Evolutionary conservation across 2,329 filamentous ascomycete genomes (phyloP), one percentile per base, ranked within the genome.

Genomic region (Aspergillus sp.): DNA sequence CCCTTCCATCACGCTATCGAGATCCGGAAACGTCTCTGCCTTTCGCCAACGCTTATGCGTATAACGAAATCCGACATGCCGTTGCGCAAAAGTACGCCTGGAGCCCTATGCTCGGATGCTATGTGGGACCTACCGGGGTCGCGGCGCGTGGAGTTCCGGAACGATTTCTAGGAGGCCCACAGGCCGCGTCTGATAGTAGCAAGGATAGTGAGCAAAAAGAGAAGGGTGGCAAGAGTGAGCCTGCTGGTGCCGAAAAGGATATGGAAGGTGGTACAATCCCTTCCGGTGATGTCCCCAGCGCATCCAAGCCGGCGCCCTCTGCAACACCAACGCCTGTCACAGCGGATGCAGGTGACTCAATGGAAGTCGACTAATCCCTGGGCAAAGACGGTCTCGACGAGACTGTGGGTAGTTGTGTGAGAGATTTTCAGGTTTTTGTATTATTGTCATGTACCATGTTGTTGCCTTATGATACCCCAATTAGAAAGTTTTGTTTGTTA

Each of bases 1-100:
- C 89, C 69, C 85, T 88, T 55, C 86, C 88, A 4, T 95, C 94
- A 12, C 87, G 87, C 56, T 98, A 96, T 75, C 85, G 88, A 24
- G 95, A 99, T 73, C 91, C 92, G 0, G 84, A 85, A 66, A 98
- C 94, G 0, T 90, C 91, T 0, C 82, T 98, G 16, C 86, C 88
- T 0, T 99, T 94, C 76, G 84, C 86, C 63, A 94, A 94, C 72
- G 81, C 86, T 49, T 85, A 88, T 63, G 93, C 92, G 0, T 97
- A 92, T 77, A 71, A 74, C 29, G 88, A 96, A 73, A 89, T 98
- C 50, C 89, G 91, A 69, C 86, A 88, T 57, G 82, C 96, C 14
- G 78, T 86, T 55, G 84, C 81, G 1, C 90, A 91, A 49, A 87
- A 91, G 49, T 93, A 92, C 73, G 85, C 85, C 59, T 99, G 91